These are phyloP conservation scores for Triticum dicoccoides DNA, from an alignment of 176 grass and related monocot genomes.

Conservation along the genomic window DNA sequence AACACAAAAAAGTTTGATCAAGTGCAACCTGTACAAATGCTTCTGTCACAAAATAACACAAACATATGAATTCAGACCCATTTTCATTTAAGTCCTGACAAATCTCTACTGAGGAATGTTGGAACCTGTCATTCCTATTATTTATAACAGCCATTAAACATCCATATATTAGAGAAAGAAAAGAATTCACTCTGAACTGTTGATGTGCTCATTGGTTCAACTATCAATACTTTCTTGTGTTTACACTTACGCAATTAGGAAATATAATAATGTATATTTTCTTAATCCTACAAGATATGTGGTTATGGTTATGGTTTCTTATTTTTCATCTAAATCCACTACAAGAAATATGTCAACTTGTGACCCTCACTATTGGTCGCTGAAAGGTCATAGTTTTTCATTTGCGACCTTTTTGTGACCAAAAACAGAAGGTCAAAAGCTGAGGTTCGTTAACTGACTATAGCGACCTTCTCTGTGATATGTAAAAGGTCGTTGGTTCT, in stretches of 20 bases:
- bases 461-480: no score
- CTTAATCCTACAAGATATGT: conserved; percentile 50
- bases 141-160: conserved; percentile 8
- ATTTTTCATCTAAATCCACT: conserved; percentile 46
- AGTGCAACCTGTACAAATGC: conserved; percentile 44
- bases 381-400: no score
- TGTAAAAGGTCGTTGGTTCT: no score
- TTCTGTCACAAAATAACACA: conserved; percentile 60
- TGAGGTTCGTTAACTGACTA: no score
- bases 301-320: conserved; percentile 16
- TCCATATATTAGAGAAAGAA: background rate
- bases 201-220: conserved; percentile 8
- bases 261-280: conserved; percentile 74
- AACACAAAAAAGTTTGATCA: no score
- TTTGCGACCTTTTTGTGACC: no score
- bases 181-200: conserved; percentile 43
- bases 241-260: conserved; percentile 71
- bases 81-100: conserved; percentile 45
- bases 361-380: no score
- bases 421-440: no score
- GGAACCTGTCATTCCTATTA: background rate
- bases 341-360: no score
- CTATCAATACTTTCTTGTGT: conserved; percentile 19
- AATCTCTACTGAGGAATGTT: conserved; percentile 45
- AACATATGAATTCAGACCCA: conserved; percentile 48